Evolutionary conservation across 768 basidiomycete species (phyloP), one percentile per base, ranked within the genome.

Genomic region (Suillus subaureus): DNA sequence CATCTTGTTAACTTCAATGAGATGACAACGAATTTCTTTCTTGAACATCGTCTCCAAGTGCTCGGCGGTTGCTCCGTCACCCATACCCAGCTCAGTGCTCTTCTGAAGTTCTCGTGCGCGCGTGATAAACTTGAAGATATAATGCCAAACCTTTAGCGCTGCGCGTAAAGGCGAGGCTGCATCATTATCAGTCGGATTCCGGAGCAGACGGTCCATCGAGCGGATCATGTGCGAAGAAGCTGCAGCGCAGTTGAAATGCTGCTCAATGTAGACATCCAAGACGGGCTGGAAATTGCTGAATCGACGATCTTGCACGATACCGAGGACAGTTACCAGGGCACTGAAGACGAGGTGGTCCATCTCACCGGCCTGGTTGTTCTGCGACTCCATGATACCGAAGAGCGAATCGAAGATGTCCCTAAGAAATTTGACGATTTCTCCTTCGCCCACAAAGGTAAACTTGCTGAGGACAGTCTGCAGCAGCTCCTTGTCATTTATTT

Each of bases 221-320:
- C 86, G 88, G 47, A 98, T 86, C 71, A 99, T 89, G 72, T 90
- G 92, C 26, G 91, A 90, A 4, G 92, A 89, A 0, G 94, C 95
- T 12, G 88, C 78, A 5, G 92, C 86, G 72, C 87, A 93, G 67
- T 79, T 87, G 80, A 97, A 98, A 71, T 98, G 94, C 63, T 88
- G 81, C 72, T 93, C 90, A 72, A 99, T 95, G 75, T 98, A 99
- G 28, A 94, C 89, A 71, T 97, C 94, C 66, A 99, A 81, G 6
- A 97, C 95, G 2, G 94, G 90, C 70, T 93, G 90, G 82, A 98
- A 98, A 76, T 97, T 95, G 77, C 89, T 92, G 83, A 98, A 98
- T 33, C 97, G 87, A 37, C 97, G 87, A 76, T 98, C 97, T 71
- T 94, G 92, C 15, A 96, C 89, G 66, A 98, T 96, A 5, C 93